A percentile compares a stretch with the other conserved stretches of the same genome.
phyloP scores from a whole-genome alignment of 163 green algal genomes.

The Chlorella variabilis region DNA sequence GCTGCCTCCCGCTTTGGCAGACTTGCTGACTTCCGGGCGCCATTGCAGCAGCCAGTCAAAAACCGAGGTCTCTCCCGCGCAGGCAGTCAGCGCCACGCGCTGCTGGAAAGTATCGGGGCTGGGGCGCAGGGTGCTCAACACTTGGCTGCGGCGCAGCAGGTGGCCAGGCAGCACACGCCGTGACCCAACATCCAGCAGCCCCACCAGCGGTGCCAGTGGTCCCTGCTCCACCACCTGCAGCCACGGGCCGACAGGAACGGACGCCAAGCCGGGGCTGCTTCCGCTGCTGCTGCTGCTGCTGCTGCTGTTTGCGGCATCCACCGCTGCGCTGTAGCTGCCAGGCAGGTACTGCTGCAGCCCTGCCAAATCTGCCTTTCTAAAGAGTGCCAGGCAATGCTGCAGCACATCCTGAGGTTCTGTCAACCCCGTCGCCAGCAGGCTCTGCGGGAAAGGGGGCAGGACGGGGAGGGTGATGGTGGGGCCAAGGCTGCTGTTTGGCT shows the following conservation, averaged over 20 bases:
- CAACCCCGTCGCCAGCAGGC: conserved; percentile 22
- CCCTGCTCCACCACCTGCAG: conserved; percentile 19
- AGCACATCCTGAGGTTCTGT: conserved; percentile 34
- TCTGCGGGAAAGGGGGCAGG: neutral
- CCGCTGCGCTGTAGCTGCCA: neutral
- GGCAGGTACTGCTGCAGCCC: conserved; percentile 26
- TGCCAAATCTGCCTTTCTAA: conserved; percentile 24
- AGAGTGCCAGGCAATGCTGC: conserved; percentile 36
- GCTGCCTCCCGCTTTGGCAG: neutral
- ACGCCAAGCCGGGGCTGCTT: neutral
- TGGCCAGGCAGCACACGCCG: conserved; percentile 65
- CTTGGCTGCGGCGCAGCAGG: conserved; percentile 63
- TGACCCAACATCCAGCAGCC: conserved; percentile 54
- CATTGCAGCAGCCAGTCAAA: conserved; percentile 42
- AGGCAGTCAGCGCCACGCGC: conserved; percentile 60
- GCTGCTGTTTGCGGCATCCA: neutral
- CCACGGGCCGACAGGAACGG: neutral
- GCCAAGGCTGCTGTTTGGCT: too few relatives aligned
- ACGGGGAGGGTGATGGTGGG: neutral
- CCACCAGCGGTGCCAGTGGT: conserved; percentile 32
- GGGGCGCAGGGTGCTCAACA: conserved; percentile 60
- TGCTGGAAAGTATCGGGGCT: conserved; percentile 40
- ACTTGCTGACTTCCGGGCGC: neutral
- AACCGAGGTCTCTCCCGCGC: conserved; percentile 40
- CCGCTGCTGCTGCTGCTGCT: neutral